Base-by-base conservation (phyloP, 257 asterid species). In the Plantago ovata region DNA sequence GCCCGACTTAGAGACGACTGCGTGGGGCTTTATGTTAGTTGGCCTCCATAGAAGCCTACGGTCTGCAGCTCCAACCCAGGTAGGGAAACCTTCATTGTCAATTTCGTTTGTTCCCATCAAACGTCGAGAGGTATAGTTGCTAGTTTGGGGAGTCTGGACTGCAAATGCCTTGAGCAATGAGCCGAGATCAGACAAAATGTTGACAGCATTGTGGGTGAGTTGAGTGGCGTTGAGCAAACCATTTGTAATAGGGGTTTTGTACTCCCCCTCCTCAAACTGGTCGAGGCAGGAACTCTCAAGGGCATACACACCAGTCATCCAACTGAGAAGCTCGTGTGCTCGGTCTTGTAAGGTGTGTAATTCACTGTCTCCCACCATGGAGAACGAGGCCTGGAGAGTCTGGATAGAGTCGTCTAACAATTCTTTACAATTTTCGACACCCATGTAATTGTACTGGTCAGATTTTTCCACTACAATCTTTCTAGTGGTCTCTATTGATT, bases 1-100 rank as follows among this genome's bases (percentile, higher is more conserved):
- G 0, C 94, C 95, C 38, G 85, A 85, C 73, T 77, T 67, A 39
- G 95, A 81, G 10, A 89, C 96, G 21, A 79, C 78, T 0, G 61
- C 86, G 16, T 85, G 19, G 0, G 95, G 91, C 22, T 4, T 40
- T 3, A 64, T 16, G 4, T 8, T 58, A 42, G 46, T 1, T 1
- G 48, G 50, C 58, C 5, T 15, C 6, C 64, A 77, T 58, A 86
- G 44, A 0, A 89, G 79, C 84, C 50, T 78, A 16, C 95, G 72
- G n/a, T 84, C 94, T 0, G 77, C 87, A 0, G 54, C 72, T 0
- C 67, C 63, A 14, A 86, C 57, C 97, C 95, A 89, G 6, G 69
- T 19, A 1, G 94, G 95, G 20, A 46, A 78, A 3, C 79, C 79
- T 0, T 69, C 56, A 0, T 1, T 36, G 40, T 53, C 42, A 19